Evolutionary conservation across 1,139 yeast species (phyloP), one percentile per base, ranked within the genome.

Genomic region (Suhomyces taliae): DNA sequence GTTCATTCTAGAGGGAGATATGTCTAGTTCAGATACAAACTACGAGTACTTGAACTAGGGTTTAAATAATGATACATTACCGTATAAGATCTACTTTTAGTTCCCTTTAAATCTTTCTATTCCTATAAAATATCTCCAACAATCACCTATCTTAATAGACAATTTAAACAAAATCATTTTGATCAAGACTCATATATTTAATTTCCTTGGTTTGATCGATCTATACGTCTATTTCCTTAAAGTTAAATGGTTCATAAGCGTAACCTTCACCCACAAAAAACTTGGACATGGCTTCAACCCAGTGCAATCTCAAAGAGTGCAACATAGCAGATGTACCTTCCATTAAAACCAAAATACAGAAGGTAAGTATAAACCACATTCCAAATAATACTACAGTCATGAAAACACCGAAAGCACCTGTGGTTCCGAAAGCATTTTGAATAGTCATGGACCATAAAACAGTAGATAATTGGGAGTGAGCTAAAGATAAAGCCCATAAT

Each of bases 271-370:
- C 99, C 60, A 87, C 90, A 61, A 93, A 95, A 66, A 89, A 95
- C 71, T 95, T 95, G 43, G 97, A 90, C 98, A 95, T 95, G 32
- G 97, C 91, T 70, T 95, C 99, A 47, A 95, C 99, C 99, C 99
- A 93, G 66, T 93, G 99, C 62, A 93, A 74, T 69, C 99, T 87
- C 60, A 95, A 79, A 27, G 97, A 88, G 69, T 95, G 99, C 60
- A 95, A 79, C 99, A 95, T 95, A 29, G 99, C 99, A 37, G 96
- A 88, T 0, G 99, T 95, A 45, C 99, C 99, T 69, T 95, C 99
- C 99, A 95, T 93, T 51, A 90, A 76, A 43, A 95, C 98, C 64
- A 95, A 78, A 49, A 95, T 90, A 56, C 90, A 84, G 39, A 90
- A 91, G 0, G 99, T 93, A 54, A 91, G 77, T 5, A 83, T 81